Percentiles rank a stretch among this genome's conserved stretches.
phyloP scores from a whole-genome alignment of 1,139 yeast genomes.

The Kurtzmaniella natalensis region DNA sequence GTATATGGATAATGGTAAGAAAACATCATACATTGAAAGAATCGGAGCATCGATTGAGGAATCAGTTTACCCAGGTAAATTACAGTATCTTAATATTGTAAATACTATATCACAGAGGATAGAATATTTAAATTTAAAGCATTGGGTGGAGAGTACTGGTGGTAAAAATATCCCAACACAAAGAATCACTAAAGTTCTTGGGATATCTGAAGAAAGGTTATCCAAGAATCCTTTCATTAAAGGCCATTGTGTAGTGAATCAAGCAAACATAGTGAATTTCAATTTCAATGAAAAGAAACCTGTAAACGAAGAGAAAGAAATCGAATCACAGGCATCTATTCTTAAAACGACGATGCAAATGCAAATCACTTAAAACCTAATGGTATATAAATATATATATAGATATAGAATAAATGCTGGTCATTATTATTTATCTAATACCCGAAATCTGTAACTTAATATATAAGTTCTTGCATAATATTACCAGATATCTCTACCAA shows the following conservation, averaged over 20 bases:
- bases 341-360: no score
- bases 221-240: background rate
- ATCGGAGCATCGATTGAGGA: background rate
- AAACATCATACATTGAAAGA: background rate
- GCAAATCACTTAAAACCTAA: no score
- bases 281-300: background rate
- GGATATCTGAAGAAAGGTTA: background rate
- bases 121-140: background rate
- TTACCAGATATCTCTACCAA: no score
- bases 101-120: background rate
- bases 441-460: no score
- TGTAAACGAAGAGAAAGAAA: background rate
- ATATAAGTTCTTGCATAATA: no score
- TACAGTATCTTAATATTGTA: constrained; percentile 1
- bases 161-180: background rate
- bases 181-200: background rate
- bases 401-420: no score
- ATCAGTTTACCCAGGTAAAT: background rate
- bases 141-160: background rate
- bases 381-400: no score
- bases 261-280: background rate
- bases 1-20: background rate
- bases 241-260: background rate
- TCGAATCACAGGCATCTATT: background rate
- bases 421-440: no score